Percentiles rank a stretch among this genome's conserved stretches.
Conservation (phyloP, 2,329 filamentous ascomycete species). For the Onygenales sp. region DNA sequence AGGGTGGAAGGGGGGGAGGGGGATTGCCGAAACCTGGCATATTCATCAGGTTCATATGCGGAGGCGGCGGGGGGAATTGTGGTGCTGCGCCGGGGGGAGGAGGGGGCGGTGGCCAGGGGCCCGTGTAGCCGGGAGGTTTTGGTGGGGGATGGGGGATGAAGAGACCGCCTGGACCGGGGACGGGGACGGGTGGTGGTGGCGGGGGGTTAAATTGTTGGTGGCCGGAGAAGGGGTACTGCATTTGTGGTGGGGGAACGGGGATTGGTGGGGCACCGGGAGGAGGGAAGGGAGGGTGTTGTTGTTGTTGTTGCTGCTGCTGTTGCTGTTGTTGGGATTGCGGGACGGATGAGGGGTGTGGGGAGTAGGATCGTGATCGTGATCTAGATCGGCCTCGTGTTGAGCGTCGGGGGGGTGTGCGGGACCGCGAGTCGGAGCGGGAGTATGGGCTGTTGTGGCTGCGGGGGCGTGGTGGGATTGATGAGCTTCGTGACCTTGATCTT, state of each 20-base stretch:
- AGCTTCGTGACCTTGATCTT: slow-evolving; percentile 21
- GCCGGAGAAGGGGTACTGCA: slow-evolving; percentile 6
- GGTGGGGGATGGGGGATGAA: slow-evolving; percentile 19
- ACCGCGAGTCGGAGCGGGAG: slow-evolving; percentile 23
- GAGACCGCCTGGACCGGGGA: slow-evolving; percentile 6
- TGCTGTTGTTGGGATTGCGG: slow-evolving; percentile 11
- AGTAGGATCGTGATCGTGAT: slow-evolving; percentile 23
- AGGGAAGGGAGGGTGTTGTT: slow-evolving; percentile 7
- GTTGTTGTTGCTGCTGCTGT: slow-evolving; percentile 10
- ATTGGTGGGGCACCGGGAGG: slow-evolving; percentile 9
- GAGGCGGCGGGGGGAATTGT: slow-evolving; percentile 1
- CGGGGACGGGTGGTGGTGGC: slow-evolving; percentile 4
- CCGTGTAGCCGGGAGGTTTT: slow-evolving; percentile 25
- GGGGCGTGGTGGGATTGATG: slow-evolving; percentile 17
- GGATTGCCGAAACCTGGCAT: slow-evolving; percentile 9
- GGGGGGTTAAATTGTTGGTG: slow-evolving; percentile 7
- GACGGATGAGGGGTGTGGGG: slow-evolving; percentile 19
- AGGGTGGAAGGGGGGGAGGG: slow-evolving; percentile 14
- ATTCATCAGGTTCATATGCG: slow-evolving; percentile 7
- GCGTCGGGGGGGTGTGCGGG: slow-evolving; percentile 15
- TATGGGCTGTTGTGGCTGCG: slow-evolving; percentile 12
- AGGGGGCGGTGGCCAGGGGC: slow-evolving; percentile 28
- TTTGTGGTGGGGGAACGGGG: slow-evolving; percentile 13
- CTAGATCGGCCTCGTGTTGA: slow-evolving; percentile 18
- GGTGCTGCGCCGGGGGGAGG: slow-evolving; percentile 16